A percentile compares a stretch with the other conserved stretches of the same genome.
phyloP scores from a whole-genome alignment of 257 asterid species.

The Forsythia viridissima region DNA sequence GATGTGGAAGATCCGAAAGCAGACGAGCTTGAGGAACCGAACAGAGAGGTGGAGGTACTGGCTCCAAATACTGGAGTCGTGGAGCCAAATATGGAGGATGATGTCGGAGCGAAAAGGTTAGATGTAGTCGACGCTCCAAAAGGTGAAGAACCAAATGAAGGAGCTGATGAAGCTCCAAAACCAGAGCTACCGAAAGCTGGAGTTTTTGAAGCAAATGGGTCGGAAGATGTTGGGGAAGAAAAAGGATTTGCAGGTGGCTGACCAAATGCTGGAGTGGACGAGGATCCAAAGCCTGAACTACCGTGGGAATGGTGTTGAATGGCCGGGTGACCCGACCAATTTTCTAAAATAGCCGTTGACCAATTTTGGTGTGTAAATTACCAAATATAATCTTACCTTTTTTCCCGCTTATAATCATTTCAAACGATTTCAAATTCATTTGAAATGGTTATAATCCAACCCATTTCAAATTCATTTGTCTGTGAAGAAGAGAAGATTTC shows the following conservation, averaged over 20 bases:
- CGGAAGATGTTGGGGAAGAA: conserved; percentile 52
- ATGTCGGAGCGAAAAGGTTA: conserved; percentile 64
- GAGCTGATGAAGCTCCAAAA: conserved; percentile 67
- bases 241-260: conserved; percentile 51
- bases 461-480: too few relatives aligned
- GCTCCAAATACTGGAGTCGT: conserved; percentile 60
- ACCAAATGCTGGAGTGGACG: conserved; percentile 43
- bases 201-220: conserved; percentile 80
- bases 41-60: conserved; percentile 59
- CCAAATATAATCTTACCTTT: too few relatives aligned
- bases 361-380: too few relatives aligned
- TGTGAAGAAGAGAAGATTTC: too few relatives aligned
- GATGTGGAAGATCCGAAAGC: conserved; percentile 69
- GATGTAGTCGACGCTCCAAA: conserved; percentile 58
- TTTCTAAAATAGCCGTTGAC: too few relatives aligned
- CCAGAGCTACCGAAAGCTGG: conserved; percentile 57
- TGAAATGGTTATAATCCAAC: too few relatives aligned
- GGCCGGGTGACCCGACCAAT: too few relatives aligned
- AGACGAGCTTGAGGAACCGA: conserved; percentile 64
- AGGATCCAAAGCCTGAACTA: conserved; percentile 34
- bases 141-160: conserved; percentile 77
- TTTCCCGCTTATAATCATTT: too few relatives aligned
- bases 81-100: conserved; percentile 66
- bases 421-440: too few relatives aligned
- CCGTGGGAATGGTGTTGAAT: too few relatives aligned